Base-by-base conservation (phyloP, 2,329 filamentous ascomycete genomes). In the Hortaea sp. region DNA sequence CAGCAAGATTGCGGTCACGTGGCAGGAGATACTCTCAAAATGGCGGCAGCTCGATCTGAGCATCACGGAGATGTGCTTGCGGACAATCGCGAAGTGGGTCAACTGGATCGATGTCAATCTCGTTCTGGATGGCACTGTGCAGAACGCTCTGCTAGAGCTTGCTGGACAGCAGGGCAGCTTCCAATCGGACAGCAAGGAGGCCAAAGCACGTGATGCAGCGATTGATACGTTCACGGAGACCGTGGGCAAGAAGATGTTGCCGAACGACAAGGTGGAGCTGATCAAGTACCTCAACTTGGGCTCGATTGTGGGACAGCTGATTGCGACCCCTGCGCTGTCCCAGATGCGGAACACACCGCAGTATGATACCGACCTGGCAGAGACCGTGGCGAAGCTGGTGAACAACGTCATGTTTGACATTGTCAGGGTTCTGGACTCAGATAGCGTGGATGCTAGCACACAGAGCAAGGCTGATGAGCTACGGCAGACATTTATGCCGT, bases 61-160 rank as follows among this genome's bases (percentile, higher is more conserved):
- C 55, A 77, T 97, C 48, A 77, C 94, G 39, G 88, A 95, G 65
- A 82, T 94, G 75, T 89, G 86, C 57, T 75, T 98, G 44, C 88
- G 84, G 67, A 84, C 88, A n/a, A 81, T 98, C 54, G 88, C 88
- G 34, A 92, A 90, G 65, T 98, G 92, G 90, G 88, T 95, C 50
- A 94, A 88, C 75, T 98, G 92, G 92, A 94, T 94, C 60, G 92
- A 97, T 62, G 97, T 98, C 58, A 85, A 85, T 43, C 74, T 98
- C 47, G 82, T 98, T 39, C 87, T 98, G 58, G 94, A 94, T 66
- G 80, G 89, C 62, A 79, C 83, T 45, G 92, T 95, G 77, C 79
- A 97, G 59, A 81, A 78, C 61, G 77, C 88, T 42, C 75, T 98
- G 49, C 83, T 95, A 59, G 85, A 92, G 54, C 79, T 97, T 53